phyloP scores from a whole-genome alignment of 139 green algal species.

The Zygnema circumcarinatum region DNA sequence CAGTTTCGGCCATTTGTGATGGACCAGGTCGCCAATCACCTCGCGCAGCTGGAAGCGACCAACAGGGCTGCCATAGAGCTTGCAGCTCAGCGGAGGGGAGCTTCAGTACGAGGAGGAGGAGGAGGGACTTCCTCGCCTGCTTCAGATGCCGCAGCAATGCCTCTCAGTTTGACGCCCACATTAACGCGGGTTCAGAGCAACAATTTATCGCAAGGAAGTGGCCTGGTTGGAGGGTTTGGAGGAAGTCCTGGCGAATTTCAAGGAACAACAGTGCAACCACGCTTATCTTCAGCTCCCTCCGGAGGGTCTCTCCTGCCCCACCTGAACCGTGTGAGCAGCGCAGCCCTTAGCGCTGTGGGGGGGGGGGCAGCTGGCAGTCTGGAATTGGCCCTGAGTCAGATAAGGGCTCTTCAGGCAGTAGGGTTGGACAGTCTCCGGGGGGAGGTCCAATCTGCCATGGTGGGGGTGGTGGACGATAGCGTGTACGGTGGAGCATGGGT shows the following conservation, averaged over 20 bases:
- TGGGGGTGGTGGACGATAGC: slow-evolving; percentile 34
- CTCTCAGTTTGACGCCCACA: not conserved
- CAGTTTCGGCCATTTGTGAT: slow-evolving; percentile 42
- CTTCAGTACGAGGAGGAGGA: not conserved
- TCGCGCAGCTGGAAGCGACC: slow-evolving; percentile 1
- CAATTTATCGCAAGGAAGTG: not conserved
- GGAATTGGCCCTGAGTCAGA: not conserved
- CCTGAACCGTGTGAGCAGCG: not conserved
- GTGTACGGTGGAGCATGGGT: slow-evolving; percentile 52
- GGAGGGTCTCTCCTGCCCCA: not conserved
- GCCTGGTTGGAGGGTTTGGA: not conserved
- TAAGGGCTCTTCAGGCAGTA: not conserved
- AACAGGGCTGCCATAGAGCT: not conserved
- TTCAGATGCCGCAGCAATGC: not conserved
- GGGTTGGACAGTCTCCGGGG: not conserved
- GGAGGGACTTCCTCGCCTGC: no score
- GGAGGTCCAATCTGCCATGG: slow-evolving; percentile 26
- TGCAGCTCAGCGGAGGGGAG: not conserved
- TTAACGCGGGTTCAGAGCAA: not conserved
- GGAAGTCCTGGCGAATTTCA: not conserved
- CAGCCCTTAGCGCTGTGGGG: not conserved
- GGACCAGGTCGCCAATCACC: slow-evolving; percentile 2
- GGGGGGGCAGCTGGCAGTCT: not conserved
- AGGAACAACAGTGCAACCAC: no score
- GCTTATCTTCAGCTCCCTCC: not conserved